Conservation (phyloP, 768 basidiomycete genomes). For the Podaxis sp. region DNA sequence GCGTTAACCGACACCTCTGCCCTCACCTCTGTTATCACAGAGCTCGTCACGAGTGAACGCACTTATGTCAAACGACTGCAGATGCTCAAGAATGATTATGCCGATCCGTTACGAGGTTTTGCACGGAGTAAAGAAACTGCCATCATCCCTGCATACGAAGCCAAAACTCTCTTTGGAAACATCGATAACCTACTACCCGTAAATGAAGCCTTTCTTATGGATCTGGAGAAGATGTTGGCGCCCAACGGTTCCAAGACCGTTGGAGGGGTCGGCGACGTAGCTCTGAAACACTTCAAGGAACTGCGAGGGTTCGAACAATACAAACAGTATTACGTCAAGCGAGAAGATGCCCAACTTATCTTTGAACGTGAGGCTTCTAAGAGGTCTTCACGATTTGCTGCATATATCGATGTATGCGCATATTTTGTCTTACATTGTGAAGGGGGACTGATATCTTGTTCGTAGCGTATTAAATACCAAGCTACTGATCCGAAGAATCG, state of each 20-base stretch:
- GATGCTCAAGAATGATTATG: constrained; percentile 85
- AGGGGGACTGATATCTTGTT: constrained; percentile 16
- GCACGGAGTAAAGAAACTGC: constrained; percentile 81
- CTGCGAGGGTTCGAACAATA: constrained; percentile 87
- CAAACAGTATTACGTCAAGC: constrained; percentile 86
- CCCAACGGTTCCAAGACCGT: constrained; percentile 57
- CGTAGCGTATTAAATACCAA: constrained; percentile 84
- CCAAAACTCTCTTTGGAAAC: constrained; percentile 92
- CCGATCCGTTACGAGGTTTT: constrained; percentile 87
- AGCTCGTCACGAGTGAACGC: constrained; percentile 86
- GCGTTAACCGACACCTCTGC: constrained; percentile 64
- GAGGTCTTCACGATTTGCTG: constrained; percentile 77
- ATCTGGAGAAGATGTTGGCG: constrained; percentile 77
- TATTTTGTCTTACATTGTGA: constrained; percentile 12
- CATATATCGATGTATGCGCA: constrained; percentile 80
- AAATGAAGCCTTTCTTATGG: constrained; percentile 83
- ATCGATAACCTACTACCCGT: constrained; percentile 85
- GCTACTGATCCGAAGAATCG: constrained; percentile 73
- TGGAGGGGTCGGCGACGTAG: constrained; percentile 80
- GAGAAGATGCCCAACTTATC: constrained; percentile 88
- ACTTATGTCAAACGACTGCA: constrained; percentile 84
- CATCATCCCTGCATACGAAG: constrained; percentile 88
- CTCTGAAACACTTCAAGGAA: constrained; percentile 83
- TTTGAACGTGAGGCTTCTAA: constrained; percentile 83
- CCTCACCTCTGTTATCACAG: constrained; percentile 74